Conservation (phyloP, 1,284 basidiomycete genomes). For the Apiotrichum akiyoshidainum region DNA sequence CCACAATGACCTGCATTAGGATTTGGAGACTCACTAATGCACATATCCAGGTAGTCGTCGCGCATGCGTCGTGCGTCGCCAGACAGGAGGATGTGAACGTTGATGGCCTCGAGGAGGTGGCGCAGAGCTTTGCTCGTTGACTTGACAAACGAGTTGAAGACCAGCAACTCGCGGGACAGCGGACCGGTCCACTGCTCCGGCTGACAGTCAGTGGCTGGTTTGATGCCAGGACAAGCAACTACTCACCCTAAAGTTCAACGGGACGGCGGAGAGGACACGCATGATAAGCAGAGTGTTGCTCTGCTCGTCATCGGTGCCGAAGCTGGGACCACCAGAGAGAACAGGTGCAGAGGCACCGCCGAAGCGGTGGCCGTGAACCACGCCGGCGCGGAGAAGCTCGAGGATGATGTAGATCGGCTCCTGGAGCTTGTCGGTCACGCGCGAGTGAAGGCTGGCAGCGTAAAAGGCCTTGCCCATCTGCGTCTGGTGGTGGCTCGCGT, state of each 20-base stretch:
- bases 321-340: constrained; percentile 91
- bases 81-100: constrained; percentile 85
- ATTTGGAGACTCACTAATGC: constrained; percentile 54
- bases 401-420: constrained; percentile 90
- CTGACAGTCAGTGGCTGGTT: constrained; percentile 49
- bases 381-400: constrained; percentile 87
- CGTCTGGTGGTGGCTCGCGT: constrained; percentile 79
- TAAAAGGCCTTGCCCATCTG: constrained; percentile 86
- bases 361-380: constrained; percentile 91
- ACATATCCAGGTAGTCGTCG: constrained; percentile 89
- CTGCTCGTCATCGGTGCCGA: constrained; percentile 86
- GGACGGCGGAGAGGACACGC: constrained; percentile 89
- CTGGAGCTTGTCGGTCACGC: constrained; percentile 96
- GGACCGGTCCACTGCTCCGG: constrained; percentile 87
- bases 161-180: constrained; percentile 88
- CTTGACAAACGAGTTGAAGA: constrained; percentile 96
- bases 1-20: constrained; percentile 4
- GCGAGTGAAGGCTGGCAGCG: constrained; percentile 68
- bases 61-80: constrained; percentile 78
- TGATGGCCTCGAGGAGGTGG: constrained; percentile 83
- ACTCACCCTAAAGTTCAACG: constrained; percentile 82
- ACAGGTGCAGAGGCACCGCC: constrained; percentile 61
- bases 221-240: neutral
- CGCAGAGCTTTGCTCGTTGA: constrained; percentile 84
- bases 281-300: constrained; percentile 90